These are phyloP conservation scores for Yarrowia galli DNA, from an alignment of 1,139 yeast genomes.

Conservation along the genomic window DNA sequence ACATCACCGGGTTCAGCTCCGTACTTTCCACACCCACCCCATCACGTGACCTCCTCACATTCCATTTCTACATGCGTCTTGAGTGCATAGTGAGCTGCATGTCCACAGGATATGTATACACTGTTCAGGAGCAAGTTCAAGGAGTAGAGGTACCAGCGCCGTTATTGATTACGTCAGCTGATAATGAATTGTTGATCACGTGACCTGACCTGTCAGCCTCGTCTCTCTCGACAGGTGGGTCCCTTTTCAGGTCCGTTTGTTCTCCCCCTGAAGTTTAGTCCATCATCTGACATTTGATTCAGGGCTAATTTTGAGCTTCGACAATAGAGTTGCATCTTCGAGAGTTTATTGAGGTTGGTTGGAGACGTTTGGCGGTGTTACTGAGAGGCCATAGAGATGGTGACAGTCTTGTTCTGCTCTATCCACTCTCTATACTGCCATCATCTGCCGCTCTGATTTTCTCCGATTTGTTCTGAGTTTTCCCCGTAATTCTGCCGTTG, in stretches of 20 bases:
- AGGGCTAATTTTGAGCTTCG: conserved; percentile 4
- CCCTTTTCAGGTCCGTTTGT: not conserved
- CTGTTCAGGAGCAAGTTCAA: not conserved
- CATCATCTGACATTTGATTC: not conserved
- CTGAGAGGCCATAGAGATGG: no score
- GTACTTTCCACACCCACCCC: not conserved
- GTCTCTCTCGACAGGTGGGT: not conserved
- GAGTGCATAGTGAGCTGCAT: not conserved
- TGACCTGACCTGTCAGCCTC: no score
- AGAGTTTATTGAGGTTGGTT: not conserved
- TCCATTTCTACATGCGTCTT: no score
- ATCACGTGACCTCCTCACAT: not conserved
- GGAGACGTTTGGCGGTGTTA: not conserved
- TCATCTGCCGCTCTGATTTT: no score
- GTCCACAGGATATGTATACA: not conserved
- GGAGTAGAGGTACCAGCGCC: no score
- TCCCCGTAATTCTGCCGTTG: no score
- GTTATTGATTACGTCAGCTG: no score
- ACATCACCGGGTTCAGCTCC: no score
- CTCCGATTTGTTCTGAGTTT: no score
- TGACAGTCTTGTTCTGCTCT: no score
- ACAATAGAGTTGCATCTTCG: not conserved
- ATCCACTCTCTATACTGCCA: no score
- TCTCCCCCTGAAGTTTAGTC: not conserved
- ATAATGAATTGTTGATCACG: not conserved